A percentile compares a stretch with the other conserved stretches of the same genome.
Conservation (phyloP, 1,139 yeast genomes). For the Nematodospora anomalae region DNA sequence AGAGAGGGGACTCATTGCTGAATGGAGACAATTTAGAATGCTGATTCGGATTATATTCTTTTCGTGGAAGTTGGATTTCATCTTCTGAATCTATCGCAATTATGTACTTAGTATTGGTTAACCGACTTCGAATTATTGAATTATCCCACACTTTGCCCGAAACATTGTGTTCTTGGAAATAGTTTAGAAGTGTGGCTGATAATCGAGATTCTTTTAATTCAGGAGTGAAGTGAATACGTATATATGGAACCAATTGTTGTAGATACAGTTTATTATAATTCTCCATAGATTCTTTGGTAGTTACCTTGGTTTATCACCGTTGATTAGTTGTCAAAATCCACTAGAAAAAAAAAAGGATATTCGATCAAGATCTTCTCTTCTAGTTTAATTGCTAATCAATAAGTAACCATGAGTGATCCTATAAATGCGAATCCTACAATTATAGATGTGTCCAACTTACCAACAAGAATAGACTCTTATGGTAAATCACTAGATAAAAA, state of each 20-base stretch:
- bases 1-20: conserved; percentile 35
- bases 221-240: conserved; percentile 22
- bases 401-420: conserved; percentile 57
- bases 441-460: conserved; percentile 71
- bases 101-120: conserved; percentile 35
- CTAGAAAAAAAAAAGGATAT: background rate
- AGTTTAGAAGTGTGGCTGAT: conserved; percentile 8
- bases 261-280: conserved; percentile 27
- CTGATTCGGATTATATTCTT: conserved; percentile 2
- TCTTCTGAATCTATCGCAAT: conserved; percentile 17
- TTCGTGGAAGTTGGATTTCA: conserved; percentile 11
- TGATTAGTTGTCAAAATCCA: background rate
- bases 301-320: background rate
- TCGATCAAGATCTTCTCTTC: background rate
- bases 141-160: conserved; percentile 38
- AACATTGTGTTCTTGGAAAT: conserved; percentile 23
- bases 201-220: conserved; percentile 8
- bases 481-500: conserved; percentile 3
- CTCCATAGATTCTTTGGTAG: conserved; percentile 25
- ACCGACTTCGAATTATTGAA: conserved; percentile 37
- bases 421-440: conserved; percentile 92
- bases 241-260: conserved; percentile 37
- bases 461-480: conserved; percentile 50
- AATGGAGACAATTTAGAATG: conserved; percentile 42
- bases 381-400: background rate